Conservation (phyloP, 495 filamentous ascomycete species). For the Xylona heveae region DNA sequence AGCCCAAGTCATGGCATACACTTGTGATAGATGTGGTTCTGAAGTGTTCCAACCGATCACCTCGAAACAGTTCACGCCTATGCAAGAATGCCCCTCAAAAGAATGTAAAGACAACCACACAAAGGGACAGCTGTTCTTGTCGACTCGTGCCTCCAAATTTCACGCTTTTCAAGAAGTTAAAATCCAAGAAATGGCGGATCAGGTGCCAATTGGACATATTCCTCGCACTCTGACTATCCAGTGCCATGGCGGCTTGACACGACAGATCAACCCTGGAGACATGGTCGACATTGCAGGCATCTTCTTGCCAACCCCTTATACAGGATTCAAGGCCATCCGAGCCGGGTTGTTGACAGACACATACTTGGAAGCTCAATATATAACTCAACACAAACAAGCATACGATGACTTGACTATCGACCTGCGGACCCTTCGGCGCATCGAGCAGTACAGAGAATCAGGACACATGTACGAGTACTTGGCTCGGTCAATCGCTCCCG, state of each 20-base stretch:
- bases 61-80: slow-evolving; percentile 71
- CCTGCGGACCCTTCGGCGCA: slow-evolving; percentile 50
- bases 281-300: slow-evolving; percentile 84
- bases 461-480: slow-evolving; percentile 91
- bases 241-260: slow-evolving; percentile 67
- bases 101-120: slow-evolving; percentile 81
- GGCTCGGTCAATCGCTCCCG: slow-evolving; percentile 85
- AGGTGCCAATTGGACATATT: slow-evolving; percentile 94
- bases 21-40: slow-evolving; percentile 85
- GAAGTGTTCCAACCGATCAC: slow-evolving; percentile 96
- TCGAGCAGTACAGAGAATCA: slow-evolving; percentile 55
- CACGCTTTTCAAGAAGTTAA: slow-evolving; percentile 96
- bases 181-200: slow-evolving; percentile 95
- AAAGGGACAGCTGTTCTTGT: slow-evolving; percentile 82
- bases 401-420: slow-evolving; percentile 77
- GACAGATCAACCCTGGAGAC: slow-evolving; percentile 81
- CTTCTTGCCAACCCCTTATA: slow-evolving; percentile 93
- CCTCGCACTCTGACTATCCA: slow-evolving; percentile 74
- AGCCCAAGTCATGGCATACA: slow-evolving; percentile 92
- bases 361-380: slow-evolving; percentile 83
- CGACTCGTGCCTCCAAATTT: slow-evolving; percentile 89
- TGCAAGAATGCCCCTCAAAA: slow-evolving; percentile 63
- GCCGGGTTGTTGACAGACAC: slow-evolving; percentile 91
- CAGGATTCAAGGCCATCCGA: slow-evolving; percentile 88
- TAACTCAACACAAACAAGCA: slow-evolving; percentile 91